A percentile compares a stretch with the other conserved stretches of the same genome.
Conservation (phyloP, 345 rosid species). For the Linum trigynum region DNA sequence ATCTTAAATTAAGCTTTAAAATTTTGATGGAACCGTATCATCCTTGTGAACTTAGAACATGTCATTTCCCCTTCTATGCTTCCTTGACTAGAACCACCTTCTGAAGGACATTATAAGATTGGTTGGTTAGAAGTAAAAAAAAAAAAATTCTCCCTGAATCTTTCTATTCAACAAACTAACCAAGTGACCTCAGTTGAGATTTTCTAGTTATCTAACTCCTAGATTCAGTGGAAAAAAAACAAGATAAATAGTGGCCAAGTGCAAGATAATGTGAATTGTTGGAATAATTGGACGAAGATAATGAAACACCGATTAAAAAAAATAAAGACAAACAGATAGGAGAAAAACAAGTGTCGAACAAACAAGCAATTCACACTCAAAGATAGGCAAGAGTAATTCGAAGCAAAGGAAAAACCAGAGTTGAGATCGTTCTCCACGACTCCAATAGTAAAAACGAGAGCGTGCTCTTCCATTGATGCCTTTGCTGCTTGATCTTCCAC, state of each 20-base stretch:
- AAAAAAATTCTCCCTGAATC: too few relatives aligned
- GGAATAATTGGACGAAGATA: background rate
- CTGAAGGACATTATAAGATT: too few relatives aligned
- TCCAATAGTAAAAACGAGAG: constrained; percentile 41
- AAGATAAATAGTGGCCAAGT: background rate
- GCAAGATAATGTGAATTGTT: background rate
- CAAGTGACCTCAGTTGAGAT: background rate
- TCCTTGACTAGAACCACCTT: too few relatives aligned
- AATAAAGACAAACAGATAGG: background rate
- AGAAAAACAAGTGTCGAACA: background rate
- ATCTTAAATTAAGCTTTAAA: too few relatives aligned
- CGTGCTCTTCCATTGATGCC: constrained; percentile 60
- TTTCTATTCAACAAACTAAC: too few relatives aligned
- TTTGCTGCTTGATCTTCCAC: constrained; percentile 78
- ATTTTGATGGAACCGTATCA: too few relatives aligned
- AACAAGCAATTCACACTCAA: background rate
- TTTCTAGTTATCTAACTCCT: background rate
- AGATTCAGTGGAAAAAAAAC: too few relatives aligned
- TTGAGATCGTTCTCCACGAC: constrained; percentile 48
- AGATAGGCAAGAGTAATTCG: background rate
- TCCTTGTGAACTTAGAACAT: too few relatives aligned
- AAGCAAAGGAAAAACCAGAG: constrained; percentile 23
- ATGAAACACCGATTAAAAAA: background rate
- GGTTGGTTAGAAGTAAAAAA: too few relatives aligned
- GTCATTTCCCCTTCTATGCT: too few relatives aligned